Base-by-base conservation (phyloP, 139 green algal species). In the Coelastrella sp. region DNA sequence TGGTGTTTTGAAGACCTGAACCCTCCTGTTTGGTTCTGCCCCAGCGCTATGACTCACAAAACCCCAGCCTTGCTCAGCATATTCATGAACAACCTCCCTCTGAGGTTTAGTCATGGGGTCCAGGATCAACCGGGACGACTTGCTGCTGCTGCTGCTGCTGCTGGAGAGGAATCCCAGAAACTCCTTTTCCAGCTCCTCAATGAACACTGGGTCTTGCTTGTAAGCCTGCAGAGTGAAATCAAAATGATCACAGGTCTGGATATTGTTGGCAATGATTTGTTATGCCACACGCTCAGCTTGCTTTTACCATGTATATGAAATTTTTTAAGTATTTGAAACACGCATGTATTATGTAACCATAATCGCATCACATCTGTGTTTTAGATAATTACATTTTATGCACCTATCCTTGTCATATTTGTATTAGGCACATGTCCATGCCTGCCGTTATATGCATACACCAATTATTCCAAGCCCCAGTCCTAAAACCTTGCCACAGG, bases 11-110 rank as follows among this genome's bases (percentile, higher is more conserved):
- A 96, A 95, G 24, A 96, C 82, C 87, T 94, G 79, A 22, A 96
- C 85, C 61, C 85, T 84, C 22, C 94, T 86, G 9, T 75, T 59
- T 4, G 94, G 94, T 84, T 96, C 94, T 17, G 79, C 60, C 49
- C 95, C 95, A 17, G 83, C 82, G 17, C 83, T 91, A 60, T 87
- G 78, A 0, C 90, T 94, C 19, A 93, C 89, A 4, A 97, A 72
- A 4, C 94, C 95, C 75, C 95, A 97, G 57, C 94, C 90, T 74
- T 92, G 87, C 4, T 95, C 94, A 73, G 97, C 90, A 76, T 91
- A 91, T 65, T 91, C 90, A 78, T 97, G 95, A 80, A 92, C 92
- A 63, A 97, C 84, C 20, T 75, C 73, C 8, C 95, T 92, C 90
- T 94, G 87, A 11, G 90, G 68, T 35, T 87, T 85, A 0, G 91